Percentiles rank a stretch among this genome's conserved stretches.
phyloP scores from a whole-genome alignment of 2,329 filamentous ascomycete genomes.

The Neobulgaria alba region DNA sequence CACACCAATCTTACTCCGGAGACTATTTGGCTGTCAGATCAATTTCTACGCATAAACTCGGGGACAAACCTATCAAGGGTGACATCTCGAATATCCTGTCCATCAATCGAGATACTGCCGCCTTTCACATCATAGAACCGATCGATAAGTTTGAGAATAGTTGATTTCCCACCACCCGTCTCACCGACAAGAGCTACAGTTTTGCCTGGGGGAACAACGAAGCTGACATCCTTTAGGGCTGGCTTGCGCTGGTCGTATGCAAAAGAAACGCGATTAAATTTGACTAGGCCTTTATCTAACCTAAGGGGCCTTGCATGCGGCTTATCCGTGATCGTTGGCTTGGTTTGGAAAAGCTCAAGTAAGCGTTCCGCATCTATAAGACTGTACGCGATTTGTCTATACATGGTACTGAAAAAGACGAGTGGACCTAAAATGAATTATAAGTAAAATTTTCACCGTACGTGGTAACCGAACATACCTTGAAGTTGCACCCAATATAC shows the following conservation, averaged over 20 bases:
- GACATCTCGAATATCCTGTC: slow-evolving; percentile 29
- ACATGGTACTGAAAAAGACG: slow-evolving; percentile 34
- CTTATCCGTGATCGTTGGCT: slow-evolving; percentile 44
- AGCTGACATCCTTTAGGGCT: slow-evolving; percentile 28
- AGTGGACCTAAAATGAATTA: slow-evolving; percentile 26
- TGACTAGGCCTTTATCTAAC: slow-evolving; percentile 31
- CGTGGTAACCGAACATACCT: slow-evolving; percentile 23
- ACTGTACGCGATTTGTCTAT: slow-evolving; percentile 41
- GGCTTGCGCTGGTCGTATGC: slow-evolving; percentile 29
- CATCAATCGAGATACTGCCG: slow-evolving; percentile 32
- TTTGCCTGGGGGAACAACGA: slow-evolving; percentile 30
- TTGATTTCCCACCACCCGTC: slow-evolving; percentile 37
- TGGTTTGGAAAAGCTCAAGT: slow-evolving; percentile 46
- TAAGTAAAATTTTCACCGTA: slow-evolving; percentile 5
- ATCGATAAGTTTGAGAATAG: slow-evolving; percentile 35
- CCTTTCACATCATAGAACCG: slow-evolving; percentile 38
- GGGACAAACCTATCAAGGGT: slow-evolving; percentile 39
- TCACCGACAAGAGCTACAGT: slow-evolving; percentile 39
- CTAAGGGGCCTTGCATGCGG: slow-evolving; percentile 37
- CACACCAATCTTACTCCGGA: slow-evolving; percentile 40
- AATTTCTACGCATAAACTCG: slow-evolving; percentile 19
- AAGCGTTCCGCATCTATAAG: slow-evolving; percentile 59
- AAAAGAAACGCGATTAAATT: slow-evolving; percentile 31
- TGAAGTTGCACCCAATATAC: slow-evolving; percentile 52
- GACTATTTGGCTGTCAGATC: slow-evolving; percentile 8